A percentile compares a stretch with the other conserved stretches of the same genome.
phyloP scores from a whole-genome alignment of 2,329 filamentous ascomycete genomes.

The Colletotrichum sp. region DNA sequence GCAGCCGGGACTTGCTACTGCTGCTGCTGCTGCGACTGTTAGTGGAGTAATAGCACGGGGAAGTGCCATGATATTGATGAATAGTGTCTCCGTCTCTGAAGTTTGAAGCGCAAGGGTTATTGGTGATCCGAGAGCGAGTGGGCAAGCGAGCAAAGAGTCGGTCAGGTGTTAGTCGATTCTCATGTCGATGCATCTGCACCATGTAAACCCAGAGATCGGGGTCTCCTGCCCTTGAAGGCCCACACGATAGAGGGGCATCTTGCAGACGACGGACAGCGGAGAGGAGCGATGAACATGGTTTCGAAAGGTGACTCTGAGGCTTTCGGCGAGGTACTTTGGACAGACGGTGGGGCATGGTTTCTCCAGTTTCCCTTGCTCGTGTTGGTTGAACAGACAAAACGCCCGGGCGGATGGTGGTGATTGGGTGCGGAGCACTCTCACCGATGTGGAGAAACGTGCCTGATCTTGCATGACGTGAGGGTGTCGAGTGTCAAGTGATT shows the following conservation, averaged over 20 bases:
- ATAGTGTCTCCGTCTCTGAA: background rate
- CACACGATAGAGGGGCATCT: background rate
- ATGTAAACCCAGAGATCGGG: constrained; percentile 10
- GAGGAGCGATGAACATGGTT: background rate
- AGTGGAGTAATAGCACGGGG: background rate
- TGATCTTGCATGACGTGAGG: constrained; percentile 14
- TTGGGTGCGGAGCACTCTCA: background rate
- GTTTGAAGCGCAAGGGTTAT: background rate
- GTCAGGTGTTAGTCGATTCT: background rate
- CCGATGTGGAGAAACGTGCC: constrained; percentile 18
- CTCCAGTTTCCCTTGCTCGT: background rate
- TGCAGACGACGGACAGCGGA: background rate
- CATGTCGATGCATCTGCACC: background rate
- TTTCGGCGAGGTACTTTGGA: background rate
- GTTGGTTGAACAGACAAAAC: background rate
- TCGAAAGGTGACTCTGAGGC: background rate
- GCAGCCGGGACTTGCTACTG: background rate
- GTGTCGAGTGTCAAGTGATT: background rate
- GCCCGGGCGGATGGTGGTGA: background rate
- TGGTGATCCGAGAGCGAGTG: background rate
- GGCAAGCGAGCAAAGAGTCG: background rate
- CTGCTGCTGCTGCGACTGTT: background rate
- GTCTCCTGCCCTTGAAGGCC: background rate
- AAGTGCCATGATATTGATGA: background rate
- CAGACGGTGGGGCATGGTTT: background rate